phyloP scores from a whole-genome alignment of 2,329 filamentous ascomycete genomes.

The Rutstroemia sp. region DNA sequence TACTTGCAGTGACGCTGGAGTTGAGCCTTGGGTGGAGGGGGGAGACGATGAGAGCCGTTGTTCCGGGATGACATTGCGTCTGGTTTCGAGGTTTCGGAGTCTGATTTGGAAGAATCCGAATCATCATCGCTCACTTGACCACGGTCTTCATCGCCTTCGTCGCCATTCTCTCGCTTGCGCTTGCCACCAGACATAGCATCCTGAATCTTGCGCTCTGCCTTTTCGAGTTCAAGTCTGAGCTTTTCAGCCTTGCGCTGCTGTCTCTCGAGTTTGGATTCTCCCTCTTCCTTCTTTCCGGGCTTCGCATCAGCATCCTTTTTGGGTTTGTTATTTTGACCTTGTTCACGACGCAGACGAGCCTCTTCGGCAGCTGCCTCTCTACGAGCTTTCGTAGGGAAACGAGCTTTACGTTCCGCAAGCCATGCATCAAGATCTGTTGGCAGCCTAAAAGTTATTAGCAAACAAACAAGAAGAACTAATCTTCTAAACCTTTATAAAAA shows the following conservation, averaged over 20 bases:
- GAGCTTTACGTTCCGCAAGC: slow-evolving; percentile 71
- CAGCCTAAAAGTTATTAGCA: slow-evolving; percentile 26
- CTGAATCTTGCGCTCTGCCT: slow-evolving; percentile 48
- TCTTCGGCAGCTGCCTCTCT: slow-evolving; percentile 55
- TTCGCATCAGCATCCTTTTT: slow-evolving; percentile 31
- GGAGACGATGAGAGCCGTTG: slow-evolving; percentile 21
- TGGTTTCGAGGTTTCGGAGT: slow-evolving; percentile 51
- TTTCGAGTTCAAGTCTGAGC: slow-evolving; percentile 56
- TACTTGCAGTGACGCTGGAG: slow-evolving; percentile 63
- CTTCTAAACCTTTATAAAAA: slow-evolving; percentile 19
- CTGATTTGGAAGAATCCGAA: slow-evolving; percentile 31
- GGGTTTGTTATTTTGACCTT: slow-evolving; percentile 17
- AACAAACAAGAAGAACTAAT: slow-evolving; percentile 24
- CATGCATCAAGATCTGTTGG: slow-evolving; percentile 68
- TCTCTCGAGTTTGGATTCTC: slow-evolving; percentile 42
- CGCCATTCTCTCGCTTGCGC: slow-evolving; percentile 59
- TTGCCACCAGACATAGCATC: slow-evolving; percentile 48
- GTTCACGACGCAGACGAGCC: slow-evolving; percentile 26
- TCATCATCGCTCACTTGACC: slow-evolving; percentile 27
- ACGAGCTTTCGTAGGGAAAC: slow-evolving; percentile 72
- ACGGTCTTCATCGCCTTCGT: slow-evolving; percentile 57
- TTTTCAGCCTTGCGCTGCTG: slow-evolving; percentile 51
- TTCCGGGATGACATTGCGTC: slow-evolving; percentile 47
- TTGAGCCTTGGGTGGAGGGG: slow-evolving; percentile 49
- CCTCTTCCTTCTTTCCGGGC: slow-evolving; percentile 42